Base-by-base conservation (phyloP, 2,329 filamentous ascomycete species). In the Trematosphaeria pertusa region DNA sequence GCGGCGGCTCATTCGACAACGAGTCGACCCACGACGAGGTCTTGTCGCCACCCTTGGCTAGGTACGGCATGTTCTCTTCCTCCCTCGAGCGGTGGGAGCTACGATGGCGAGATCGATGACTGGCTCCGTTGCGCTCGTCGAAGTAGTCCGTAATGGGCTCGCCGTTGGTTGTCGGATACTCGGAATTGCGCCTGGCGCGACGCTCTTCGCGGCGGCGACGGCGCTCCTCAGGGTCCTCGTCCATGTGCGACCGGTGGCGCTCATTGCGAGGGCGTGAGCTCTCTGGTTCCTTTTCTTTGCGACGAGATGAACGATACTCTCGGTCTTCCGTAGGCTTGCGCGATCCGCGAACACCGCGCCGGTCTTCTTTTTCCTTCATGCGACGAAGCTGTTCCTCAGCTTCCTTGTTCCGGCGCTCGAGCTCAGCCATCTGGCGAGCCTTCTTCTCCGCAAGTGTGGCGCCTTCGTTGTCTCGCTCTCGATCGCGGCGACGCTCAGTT, bases 21-120 rank as follows among this genome's bases (percentile, higher is more conserved):
- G 67, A 73, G 46, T 78, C 65, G 7, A 80, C 76, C 77, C 77
- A 80, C 0, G 73, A 77, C 1, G 72, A 72, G 4, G 77, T 79
- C 64, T 79, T 79, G 64, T 79, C 75, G 38, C 73, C 70, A 40
- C 71, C 70, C 32, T 64, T 66, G 48, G 65, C 49, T 8, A 69
- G 57, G 55, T 72, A 72, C 10, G 70, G 69, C 37, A 54, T 54
- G 46, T 69, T 65, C 7, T 48, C 48, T 34, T 68, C 63, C 26
- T 69, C 65, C 20, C 50, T 52, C 5, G 54, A 43, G 34, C 58
- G 58, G 46, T 62, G 64, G 7, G 64, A 62, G 30, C 50, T 61
- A 42, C 66, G 67, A 32, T 65, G 61, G 14, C 61, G 65, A 32
- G 56, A 55, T n/a, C 53, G 43, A 46, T 56, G 56, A 26, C 33